Evolutionary conservation across 441 rosid genomes (phyloP), one percentile per base, ranked within the genome.

Genomic region (Mallotus japonicus): DNA sequence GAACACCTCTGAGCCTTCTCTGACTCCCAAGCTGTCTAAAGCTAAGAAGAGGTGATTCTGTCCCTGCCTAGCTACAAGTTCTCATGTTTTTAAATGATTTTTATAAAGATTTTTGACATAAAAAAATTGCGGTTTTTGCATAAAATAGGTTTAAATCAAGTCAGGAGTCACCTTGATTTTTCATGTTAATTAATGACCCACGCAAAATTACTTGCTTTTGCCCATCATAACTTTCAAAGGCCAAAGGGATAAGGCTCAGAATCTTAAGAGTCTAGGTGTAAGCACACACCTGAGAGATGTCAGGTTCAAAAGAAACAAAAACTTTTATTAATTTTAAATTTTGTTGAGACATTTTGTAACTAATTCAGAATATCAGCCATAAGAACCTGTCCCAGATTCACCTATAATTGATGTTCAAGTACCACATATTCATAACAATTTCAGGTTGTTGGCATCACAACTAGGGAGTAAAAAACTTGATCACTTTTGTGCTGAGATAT

Each of bases 1-100:
- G 85, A 91, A 95, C 40, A 78, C 96, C 78, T 93, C 97, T 15
- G 92, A 87, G 49, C 96, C 95, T 79, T 83, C 90, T 54, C 92
- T 95, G 63, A 91, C 97, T 72, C 85, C 94, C 50, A 90, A 87
- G 79, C 89, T 95, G 47, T 79, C 85, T 40, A 74, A 86, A 77
- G 96, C 99, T 73, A 91, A 79, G 77, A 75, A 92, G 63, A 91
- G 96, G 98, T 91, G 42, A 71, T 70, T 76, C 17, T 22, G 16
- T 57, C 55, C 51, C 64, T 59, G 22, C 10, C 15, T 11, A 58
- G 58, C 44, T 64, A 50, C n/a, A 53, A 54, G 24, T 12, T 53
- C 12, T 3, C 28, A 24, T 55, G 42, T 46, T 19, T 46, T 7
- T 11, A 37, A 32, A n/a, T 40, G 15, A 9, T 20, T 54, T 24